These are phyloP conservation scores for Fistulifera pelliculosa DNA, from an alignment of 108 stramenopile species.

Conservation along the genomic window DNA sequence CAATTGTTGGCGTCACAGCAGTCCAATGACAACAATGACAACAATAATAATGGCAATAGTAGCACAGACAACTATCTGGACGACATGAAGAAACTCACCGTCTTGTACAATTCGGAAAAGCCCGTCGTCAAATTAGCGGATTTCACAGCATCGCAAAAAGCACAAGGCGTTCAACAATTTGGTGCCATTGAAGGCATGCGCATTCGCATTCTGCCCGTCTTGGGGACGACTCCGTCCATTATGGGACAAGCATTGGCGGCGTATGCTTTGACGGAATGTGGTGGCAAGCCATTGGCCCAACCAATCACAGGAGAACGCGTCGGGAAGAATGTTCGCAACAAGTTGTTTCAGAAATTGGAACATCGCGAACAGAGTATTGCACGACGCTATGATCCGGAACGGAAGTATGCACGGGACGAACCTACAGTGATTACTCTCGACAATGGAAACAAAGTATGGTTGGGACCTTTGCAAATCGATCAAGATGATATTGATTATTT, in stretches of 20 bases:
- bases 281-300: constrained; percentile 72
- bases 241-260: constrained; percentile 92
- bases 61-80: constrained; percentile 28
- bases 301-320: constrained; percentile 74
- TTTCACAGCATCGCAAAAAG: constrained; percentile 86
- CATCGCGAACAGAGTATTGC: constrained; percentile 53
- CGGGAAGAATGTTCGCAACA: constrained; percentile 65
- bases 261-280: constrained; percentile 85
- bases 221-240: constrained; percentile 95
- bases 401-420: constrained; percentile 2
- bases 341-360: constrained; percentile 58
- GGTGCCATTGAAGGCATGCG: constrained; percentile 93
- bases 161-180: constrained; percentile 67
- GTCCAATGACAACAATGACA: neutral
- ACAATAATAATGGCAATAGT: neutral
- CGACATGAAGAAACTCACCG: constrained; percentile 56
- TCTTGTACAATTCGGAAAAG: constrained; percentile 90
- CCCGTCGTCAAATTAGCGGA: constrained; percentile 79
- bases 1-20: constrained; percentile 33
- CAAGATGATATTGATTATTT: constrained; percentile 80
- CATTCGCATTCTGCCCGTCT: constrained; percentile 93
- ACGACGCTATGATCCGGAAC: constrained; percentile 11
- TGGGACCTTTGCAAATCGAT: constrained; percentile 69
- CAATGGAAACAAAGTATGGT: constrained; percentile 25
- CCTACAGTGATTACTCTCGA: neutral